Conservation (phyloP, 148 eudicot genomes). For the Vaccinium myrtillus region DNA sequence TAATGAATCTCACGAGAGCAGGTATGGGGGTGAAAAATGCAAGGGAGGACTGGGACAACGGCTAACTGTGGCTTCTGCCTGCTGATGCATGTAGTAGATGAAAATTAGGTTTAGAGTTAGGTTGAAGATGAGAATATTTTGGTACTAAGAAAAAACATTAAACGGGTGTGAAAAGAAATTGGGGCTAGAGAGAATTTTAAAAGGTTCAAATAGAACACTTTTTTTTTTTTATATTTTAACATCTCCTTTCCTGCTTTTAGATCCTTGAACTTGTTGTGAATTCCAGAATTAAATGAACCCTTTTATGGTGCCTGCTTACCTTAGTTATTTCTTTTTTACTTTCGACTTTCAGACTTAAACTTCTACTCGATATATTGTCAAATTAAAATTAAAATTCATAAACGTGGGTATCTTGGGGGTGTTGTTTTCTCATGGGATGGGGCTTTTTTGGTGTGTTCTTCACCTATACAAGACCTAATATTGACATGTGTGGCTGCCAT, state of each 20-base stretch:
- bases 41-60: too few relatives aligned
- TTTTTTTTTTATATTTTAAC: neutral
- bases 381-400: neutral
- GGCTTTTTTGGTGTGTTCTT: neutral
- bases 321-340: neutral
- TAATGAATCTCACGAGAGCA: too few relatives aligned
- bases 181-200: too few relatives aligned
- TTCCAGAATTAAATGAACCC: neutral
- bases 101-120: too few relatives aligned
- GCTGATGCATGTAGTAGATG: too few relatives aligned
- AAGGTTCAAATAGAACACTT: too few relatives aligned
- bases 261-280: neutral
- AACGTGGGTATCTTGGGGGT: neutral
- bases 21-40: too few relatives aligned
- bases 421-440: neutral
- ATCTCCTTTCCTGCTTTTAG: conserved; percentile 8
- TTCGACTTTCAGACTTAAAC: neutral
- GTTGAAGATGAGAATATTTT: too few relatives aligned
- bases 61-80: too few relatives aligned
- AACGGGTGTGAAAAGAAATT: too few relatives aligned
- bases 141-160: too few relatives aligned
- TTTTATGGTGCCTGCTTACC: neutral
- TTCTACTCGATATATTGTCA: neutral
- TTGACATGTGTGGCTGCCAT: neutral
- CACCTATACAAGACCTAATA: neutral